These are phyloP conservation scores for Penicillium pulvis DNA, from an alignment of 495 filamentous ascomycete genomes.

Conservation along the genomic window DNA sequence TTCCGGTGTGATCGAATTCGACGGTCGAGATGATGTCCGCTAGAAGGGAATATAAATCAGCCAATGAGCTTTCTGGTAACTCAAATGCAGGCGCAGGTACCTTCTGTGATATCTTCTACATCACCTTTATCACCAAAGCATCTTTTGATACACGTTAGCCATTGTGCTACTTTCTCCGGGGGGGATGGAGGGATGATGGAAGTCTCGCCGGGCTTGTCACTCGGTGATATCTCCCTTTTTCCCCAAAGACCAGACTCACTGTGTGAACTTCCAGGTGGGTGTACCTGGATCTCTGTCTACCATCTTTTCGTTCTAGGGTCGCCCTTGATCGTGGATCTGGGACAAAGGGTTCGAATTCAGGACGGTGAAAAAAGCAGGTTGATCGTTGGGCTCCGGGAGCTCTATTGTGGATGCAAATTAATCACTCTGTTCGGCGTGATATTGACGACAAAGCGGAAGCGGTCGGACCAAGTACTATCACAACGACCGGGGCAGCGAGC, in stretches of 20 bases:
- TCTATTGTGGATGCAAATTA: constrained; percentile 20
- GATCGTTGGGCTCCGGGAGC: constrained; percentile 16
- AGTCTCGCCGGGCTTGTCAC: neutral
- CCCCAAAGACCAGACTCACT: constrained; percentile 65
- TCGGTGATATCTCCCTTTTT: neutral
- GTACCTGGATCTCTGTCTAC: constrained; percentile 91
- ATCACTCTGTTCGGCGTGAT: constrained; percentile 9
- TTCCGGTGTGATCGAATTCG: constrained; percentile 98
- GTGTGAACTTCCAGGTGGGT: constrained; percentile 99
- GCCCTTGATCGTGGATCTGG: constrained; percentile 29
- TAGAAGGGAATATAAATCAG: constrained; percentile 36
- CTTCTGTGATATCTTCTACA: constrained; percentile 99
- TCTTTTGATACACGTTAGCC: constrained; percentile 49
- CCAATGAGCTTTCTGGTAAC: constrained; percentile 7
- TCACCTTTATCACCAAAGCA: constrained; percentile 99
- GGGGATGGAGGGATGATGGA: neutral
- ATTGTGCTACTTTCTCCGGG: neutral
- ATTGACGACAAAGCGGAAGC: constrained; percentile 17
- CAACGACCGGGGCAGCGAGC: constrained; percentile 2
- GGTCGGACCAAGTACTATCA: constrained; percentile 20
- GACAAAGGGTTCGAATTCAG: constrained; percentile 14
- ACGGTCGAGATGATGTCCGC: constrained; percentile 99
- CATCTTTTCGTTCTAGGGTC: constrained; percentile 68
- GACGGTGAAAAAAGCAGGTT: constrained; percentile 15
- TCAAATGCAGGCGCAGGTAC: constrained; percentile 47